A percentile compares a stretch with the other conserved stretches of the same genome.
phyloP scores from a whole-genome alignment of 2,329 filamentous ascomycete species.

The Clarireedia paspali region DNA sequence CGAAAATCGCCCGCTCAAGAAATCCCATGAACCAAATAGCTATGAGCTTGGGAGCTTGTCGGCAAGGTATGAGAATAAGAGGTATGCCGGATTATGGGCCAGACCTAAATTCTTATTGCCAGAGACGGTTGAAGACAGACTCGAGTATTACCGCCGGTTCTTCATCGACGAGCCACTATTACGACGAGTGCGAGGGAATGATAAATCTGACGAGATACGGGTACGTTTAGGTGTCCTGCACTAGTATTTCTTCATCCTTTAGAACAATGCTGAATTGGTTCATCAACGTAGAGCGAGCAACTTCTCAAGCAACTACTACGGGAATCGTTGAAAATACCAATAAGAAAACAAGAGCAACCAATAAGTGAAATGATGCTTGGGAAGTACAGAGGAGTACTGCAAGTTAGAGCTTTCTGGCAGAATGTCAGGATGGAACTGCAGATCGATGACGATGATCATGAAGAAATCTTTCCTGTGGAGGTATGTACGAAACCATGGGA shows the following conservation, averaged over 20 bases:
- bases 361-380: background rate
- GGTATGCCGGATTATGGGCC: no score
- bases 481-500: background rate
- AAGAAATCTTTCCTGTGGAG: background rate
- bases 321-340: constrained; percentile 10
- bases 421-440: constrained; percentile 14
- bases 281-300: background rate
- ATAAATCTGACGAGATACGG: constrained; percentile 1
- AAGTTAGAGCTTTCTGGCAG: constrained; percentile 18
- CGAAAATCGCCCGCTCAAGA: background rate
- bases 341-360: background rate
- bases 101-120: background rate
- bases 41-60: no score
- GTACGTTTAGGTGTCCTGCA: background rate
- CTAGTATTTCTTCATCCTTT: background rate
- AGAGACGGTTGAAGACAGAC: constrained; percentile 10
- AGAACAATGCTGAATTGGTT: background rate
- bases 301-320: constrained; percentile 10
- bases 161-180: constrained; percentile 14
- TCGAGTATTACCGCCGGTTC: constrained; percentile 14
- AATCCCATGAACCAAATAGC: no score
- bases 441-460: background rate
- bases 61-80: no score
- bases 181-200: constrained; percentile 14
- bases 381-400: constrained; percentile 8